Conservation (phyloP, 305 asterid species). For the Solanum hybrid region DNA sequence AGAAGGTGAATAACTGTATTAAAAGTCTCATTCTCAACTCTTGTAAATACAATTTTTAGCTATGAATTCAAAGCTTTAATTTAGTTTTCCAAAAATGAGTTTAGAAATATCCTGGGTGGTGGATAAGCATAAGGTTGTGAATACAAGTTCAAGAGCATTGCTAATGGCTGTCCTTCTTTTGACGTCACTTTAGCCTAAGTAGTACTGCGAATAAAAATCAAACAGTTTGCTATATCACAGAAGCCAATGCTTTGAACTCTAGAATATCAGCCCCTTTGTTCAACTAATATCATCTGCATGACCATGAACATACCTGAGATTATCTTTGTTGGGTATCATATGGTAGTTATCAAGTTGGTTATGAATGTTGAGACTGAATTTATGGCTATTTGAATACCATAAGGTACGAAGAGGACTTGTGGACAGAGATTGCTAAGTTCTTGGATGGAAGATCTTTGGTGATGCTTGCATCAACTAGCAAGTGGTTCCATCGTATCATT, state of each 20-base stretch:
- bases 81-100: neutral
- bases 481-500: constrained; percentile 65
- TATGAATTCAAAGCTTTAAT: neutral
- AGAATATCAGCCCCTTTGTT: neutral
- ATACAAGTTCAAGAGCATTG: neutral
- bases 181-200: neutral
- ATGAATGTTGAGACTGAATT: neutral
- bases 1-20: neutral
- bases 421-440: constrained; percentile 92
- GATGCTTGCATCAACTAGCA: constrained; percentile 73
- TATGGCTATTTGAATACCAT: constrained; percentile 8
- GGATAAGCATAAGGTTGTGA: neutral
- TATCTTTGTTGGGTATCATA: neutral
- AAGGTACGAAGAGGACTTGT: constrained; percentile 81
- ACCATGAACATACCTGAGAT: neutral
- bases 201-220: neutral
- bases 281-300: neutral
- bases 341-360: neutral
- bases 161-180: neutral
- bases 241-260: neutral
- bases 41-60: neutral
- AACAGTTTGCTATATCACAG: neutral
- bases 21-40: neutral
- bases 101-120: neutral
- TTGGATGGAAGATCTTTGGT: constrained; percentile 82